A percentile compares a stretch with the other conserved stretches of the same genome.
These are phyloP conservation scores for Scalesia atractyloides DNA, from an alignment of 129 eudicot species.

Conservation along the genomic window DNA sequence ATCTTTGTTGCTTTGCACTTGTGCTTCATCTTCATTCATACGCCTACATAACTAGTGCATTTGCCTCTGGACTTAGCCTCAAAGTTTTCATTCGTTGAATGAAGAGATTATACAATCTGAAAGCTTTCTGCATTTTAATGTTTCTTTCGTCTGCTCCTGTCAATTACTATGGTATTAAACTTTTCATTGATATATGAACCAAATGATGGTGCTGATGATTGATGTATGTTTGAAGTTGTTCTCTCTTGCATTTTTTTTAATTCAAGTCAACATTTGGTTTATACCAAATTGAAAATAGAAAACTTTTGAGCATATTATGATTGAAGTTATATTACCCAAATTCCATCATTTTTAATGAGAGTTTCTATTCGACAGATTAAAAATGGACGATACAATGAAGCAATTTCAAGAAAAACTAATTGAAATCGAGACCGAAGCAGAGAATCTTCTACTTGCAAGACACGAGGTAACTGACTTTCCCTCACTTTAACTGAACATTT, in stretches of 20 bases:
- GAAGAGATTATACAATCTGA: background rate
- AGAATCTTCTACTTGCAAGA: constrained; percentile 70
- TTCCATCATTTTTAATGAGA: background rate
- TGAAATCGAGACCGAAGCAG: constrained; percentile 80
- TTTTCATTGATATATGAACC: too few relatives aligned
- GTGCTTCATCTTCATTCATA: background rate
- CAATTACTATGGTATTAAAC: too few relatives aligned
- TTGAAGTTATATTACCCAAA: too few relatives aligned
- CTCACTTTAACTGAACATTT: background rate
- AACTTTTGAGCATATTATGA: too few relatives aligned
- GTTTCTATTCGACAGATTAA: constrained; percentile 1
- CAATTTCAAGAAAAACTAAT: constrained; percentile 55
- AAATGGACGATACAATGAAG: constrained; percentile 65
- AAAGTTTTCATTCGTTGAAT: background rate
- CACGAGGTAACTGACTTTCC: constrained; percentile 60
- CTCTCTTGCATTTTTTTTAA: too few relatives aligned
- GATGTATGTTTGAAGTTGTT: too few relatives aligned
- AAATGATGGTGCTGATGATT: too few relatives aligned
- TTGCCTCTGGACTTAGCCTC: background rate
- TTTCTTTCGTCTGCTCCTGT: background rate
- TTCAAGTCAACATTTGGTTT: too few relatives aligned
- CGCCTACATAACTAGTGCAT: background rate
- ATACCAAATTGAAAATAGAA: too few relatives aligned
- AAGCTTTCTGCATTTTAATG: background rate
- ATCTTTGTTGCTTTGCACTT: background rate